Evolutionary conservation across 192 early-diverging fungal genomes (phyloP), one percentile per base, ranked within the genome.

Genomic region (Linnemannia zychae): DNA sequence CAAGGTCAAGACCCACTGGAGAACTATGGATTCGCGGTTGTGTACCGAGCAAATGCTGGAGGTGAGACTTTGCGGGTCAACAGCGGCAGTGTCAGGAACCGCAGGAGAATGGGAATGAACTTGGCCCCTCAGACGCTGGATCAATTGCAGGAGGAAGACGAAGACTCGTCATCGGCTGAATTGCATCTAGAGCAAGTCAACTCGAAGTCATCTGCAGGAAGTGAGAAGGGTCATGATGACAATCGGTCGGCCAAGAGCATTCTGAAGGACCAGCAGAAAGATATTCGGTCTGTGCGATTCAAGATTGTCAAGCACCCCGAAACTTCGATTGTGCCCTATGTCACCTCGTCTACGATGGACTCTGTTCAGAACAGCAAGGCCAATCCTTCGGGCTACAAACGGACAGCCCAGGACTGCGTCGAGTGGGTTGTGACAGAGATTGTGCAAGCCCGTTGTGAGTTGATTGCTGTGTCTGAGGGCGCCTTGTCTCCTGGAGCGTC

Each of bases 31-130:
- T 89, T 92, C 31, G 60, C 87, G 16, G 33, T 92, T 4, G 67
- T 85, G 34, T 91, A 92, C 74, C 66, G 80, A 47, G 84, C 88
- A 18, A 81, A 53, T 20, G 72, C 86, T 17, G 73, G 79, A 24
- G 92, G 92, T 12, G 90, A 91, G 74, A 80, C 89, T 7, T 68
- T 89, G 15, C 72, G 92, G 38, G 76, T 90, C 74, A 92, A 92
- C 74, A 88, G 87, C 7, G 90, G 89, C 0, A 90, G 88, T 48
- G 82, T 92, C 7, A 78, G 84, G 7, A 92, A 92, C 65, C 50
- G 82, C 1, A 37, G 82, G 33, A 48, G 78, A 36, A 84, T 84
- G 82, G 76, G 72, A 0, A 31, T 66, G 20, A 52, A 20, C 20
- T 48, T 67, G n/a, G 37, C 63, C 1, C 33, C 48, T 0, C 52